Conservation (phyloP, 2,329 filamentous ascomycete species). For the Penicillium sp. region DNA sequence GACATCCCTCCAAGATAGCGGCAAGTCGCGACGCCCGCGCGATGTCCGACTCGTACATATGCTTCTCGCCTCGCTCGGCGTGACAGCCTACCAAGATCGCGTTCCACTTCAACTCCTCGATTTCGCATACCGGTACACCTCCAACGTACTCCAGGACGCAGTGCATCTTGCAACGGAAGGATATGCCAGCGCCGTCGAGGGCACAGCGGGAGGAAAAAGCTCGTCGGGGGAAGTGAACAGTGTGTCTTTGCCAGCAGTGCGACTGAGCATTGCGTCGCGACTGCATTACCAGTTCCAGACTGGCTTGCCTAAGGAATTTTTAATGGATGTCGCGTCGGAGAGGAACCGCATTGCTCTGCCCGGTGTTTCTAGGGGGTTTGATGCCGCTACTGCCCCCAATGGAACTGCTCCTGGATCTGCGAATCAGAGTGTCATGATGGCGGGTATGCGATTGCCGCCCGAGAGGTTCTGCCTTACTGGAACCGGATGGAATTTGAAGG, state of each 20-base stretch:
- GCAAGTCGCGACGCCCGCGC: constrained; percentile 48
- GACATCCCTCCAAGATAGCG: constrained; percentile 47
- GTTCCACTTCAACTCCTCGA: constrained; percentile 53
- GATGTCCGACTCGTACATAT: constrained; percentile 53
- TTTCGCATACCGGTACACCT: constrained; percentile 55
- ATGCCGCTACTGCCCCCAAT: constrained; percentile 20
- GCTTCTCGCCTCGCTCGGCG: constrained; percentile 49
- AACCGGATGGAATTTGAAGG: constrained; percentile 55
- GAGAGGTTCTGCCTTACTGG: constrained; percentile 63
- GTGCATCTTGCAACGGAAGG: constrained; percentile 52
- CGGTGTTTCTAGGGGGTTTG: constrained; percentile 53
- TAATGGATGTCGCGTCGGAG: constrained; percentile 57
- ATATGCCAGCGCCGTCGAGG: constrained; percentile 43
- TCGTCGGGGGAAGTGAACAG: constrained; percentile 45
- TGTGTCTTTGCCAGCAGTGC: constrained; percentile 57
- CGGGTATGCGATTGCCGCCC: constrained; percentile 59
- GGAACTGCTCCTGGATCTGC: constrained; percentile 11
- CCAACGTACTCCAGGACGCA: constrained; percentile 52
- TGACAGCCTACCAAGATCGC: constrained; percentile 53
- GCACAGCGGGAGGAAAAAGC: constrained; percentile 33
- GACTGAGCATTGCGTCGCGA: constrained; percentile 60
- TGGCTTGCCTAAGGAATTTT: constrained; percentile 60
- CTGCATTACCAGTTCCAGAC: constrained; percentile 61
- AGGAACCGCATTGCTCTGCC: constrained; percentile 55
- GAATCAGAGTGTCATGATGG: constrained; percentile 41